Evolutionary conservation across 352 stramenopile genomes (phyloP), one percentile per base, ranked within the genome.

Genomic region (Pythium sp.): DNA sequence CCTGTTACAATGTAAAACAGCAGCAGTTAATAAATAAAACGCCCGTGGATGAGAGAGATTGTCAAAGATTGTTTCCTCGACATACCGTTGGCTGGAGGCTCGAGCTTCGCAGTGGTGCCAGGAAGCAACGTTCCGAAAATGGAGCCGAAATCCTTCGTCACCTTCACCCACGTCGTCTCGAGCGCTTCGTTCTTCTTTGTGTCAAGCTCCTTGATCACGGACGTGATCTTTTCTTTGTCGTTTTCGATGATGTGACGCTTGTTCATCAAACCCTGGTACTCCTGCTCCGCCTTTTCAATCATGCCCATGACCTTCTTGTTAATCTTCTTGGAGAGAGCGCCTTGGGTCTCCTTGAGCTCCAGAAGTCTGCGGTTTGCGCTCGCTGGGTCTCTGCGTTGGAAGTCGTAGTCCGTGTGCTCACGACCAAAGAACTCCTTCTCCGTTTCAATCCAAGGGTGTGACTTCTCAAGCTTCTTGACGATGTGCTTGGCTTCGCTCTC

Each of bases 241-340:
- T 99, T 99, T 71, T 99, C 97, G 57, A 99, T 98, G 67, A 99
- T 98, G 68, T 98, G 92, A 12, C 90, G 87, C 81, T 99, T 99
- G 70, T 97, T 92, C 76, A 99, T 95, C 64, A 99, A 82, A 15
- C 98, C 97, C 55, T 98, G 95, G 79, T 99, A 99, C 74, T 99
- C 97, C 57, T 97, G 89, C 78, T 99, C 97, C 0, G 98, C 97
- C 82, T 99, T 99, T 62, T 99, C 98, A 74, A 99, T 99, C 97
- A 99, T 99, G 38, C 95, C 97, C 96, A 99, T 99, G 5, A 99
- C 97, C 72, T 99, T 99, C 77, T 99, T 99, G 84, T 99, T 99
- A 68, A 99, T 98, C 72, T 99, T 99, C 74, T 98, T 98, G 0
- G 83, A 96, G 54, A 99, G 74, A 49, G 83, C 83, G 28, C 90